These are phyloP conservation scores for Aspergillus ochraceus DNA, from an alignment of 2,329 filamentous ascomycete species.

Conservation along the genomic window DNA sequence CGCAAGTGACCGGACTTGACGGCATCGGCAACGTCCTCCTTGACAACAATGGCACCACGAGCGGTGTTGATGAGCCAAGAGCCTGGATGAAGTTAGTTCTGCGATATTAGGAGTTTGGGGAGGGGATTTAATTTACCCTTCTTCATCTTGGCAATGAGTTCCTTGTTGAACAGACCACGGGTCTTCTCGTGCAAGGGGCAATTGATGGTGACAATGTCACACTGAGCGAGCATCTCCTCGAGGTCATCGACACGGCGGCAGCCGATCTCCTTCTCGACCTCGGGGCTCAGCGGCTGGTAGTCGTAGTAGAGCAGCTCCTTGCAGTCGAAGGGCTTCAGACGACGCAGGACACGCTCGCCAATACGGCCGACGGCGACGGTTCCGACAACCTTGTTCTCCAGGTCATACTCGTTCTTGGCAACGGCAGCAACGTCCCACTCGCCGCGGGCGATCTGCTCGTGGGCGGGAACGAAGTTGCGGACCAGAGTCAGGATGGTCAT, in stretches of 20 bases:
- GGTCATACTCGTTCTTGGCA: slow-evolving; percentile 97
- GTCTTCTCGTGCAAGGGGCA: slow-evolving; percentile 99
- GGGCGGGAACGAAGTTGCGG: slow-evolving; percentile 97
- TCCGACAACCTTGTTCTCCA: slow-evolving; percentile 95
- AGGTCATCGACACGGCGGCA: slow-evolving; percentile 83
- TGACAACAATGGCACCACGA: slow-evolving; percentile 97
- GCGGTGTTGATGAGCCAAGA: slow-evolving; percentile 98
- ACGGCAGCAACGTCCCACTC: slow-evolving; percentile 96
- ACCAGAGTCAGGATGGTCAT: slow-evolving; percentile 97
- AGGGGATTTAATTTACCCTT: slow-evolving; percentile 58
- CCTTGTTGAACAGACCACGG: slow-evolving; percentile 95
- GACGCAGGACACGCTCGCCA: slow-evolving; percentile 93
- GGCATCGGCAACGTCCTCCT: slow-evolving; percentile 95
- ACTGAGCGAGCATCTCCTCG: slow-evolving; percentile 92
- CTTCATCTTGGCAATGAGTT: slow-evolving; percentile 99
- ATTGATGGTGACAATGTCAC: slow-evolving; percentile 98
- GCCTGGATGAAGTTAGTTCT: slow-evolving; percentile 50
- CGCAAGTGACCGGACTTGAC: slow-evolving; percentile 78
- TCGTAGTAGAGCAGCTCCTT: slow-evolving; percentile 99
- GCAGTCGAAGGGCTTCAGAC: slow-evolving; percentile 97
- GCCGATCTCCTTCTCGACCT: slow-evolving; percentile 93
- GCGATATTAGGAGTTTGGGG: neutral
- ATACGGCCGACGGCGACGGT: slow-evolving; percentile 98
- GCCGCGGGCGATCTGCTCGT: slow-evolving; percentile 85
- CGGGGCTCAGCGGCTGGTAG: slow-evolving; percentile 88